phyloP scores from a whole-genome alignment of 225 moss, liverwort and hornwort genomes.

The Climacium dendroides region DNA sequence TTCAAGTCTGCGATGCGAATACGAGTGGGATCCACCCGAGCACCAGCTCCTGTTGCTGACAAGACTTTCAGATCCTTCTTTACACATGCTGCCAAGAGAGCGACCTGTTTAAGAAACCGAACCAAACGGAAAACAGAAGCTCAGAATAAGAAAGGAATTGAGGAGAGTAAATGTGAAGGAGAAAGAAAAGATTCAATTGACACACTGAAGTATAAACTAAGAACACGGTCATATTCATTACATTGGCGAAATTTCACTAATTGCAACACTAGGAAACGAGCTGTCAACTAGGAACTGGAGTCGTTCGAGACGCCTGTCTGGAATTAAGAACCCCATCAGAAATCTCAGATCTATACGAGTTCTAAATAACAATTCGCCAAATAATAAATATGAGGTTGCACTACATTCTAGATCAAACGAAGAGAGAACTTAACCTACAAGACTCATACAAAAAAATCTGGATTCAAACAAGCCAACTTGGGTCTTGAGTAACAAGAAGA shows the following conservation, averaged over 20 bases:
- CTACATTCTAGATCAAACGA: background rate
- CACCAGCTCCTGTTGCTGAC: slow-evolving; percentile 98
- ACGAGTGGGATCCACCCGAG: slow-evolving; percentile 89
- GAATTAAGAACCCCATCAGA: background rate
- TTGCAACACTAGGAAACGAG: background rate
- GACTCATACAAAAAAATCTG: background rate
- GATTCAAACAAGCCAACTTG: background rate
- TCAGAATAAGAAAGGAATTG: background rate
- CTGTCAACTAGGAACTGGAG: background rate
- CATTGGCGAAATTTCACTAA: background rate
- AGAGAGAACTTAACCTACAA: background rate
- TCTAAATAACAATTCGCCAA: background rate
- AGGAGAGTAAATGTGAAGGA: background rate
- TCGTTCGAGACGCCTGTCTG: background rate
- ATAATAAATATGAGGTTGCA: background rate
- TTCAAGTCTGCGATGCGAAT: slow-evolving; percentile 88
- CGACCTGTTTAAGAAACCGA: slow-evolving; percentile 35
- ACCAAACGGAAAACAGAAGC: background rate
- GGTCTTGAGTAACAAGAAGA: background rate
- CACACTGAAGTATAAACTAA: background rate
- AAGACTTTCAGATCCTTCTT: slow-evolving; percentile 73
- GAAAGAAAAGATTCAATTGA: background rate
- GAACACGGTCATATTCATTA: background rate
- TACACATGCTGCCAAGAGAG: slow-evolving; percentile 82
- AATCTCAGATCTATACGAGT: background rate